Conservation (phyloP, 1,139 yeast genomes). For the Debaryomyces sp. region DNA sequence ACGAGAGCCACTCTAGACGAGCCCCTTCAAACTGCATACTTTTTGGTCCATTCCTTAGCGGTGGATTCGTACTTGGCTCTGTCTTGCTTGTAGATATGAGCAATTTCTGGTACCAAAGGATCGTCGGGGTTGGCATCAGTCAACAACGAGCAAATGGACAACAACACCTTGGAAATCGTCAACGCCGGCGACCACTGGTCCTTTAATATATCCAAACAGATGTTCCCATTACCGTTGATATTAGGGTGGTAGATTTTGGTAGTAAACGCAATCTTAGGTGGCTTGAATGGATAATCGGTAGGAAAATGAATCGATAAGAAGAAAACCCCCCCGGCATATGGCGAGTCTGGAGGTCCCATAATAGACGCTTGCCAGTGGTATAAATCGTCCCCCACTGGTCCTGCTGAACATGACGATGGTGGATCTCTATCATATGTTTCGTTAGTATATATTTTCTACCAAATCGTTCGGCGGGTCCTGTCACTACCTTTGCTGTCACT, state of each 20-base stretch:
- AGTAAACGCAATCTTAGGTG: constrained; percentile 89
- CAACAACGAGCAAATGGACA: constrained; percentile 85
- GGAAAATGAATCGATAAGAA: constrained; percentile 92
- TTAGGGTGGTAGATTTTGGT: constrained; percentile 92
- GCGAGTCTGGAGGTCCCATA: constrained; percentile 94
- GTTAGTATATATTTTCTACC: constrained; percentile 29
- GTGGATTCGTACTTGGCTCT: constrained; percentile 94
- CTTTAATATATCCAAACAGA: constrained; percentile 81
- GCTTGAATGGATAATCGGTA: constrained; percentile 92
- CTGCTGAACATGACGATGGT: constrained; percentile 98
- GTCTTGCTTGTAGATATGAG: constrained; percentile 94
- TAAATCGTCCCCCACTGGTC: constrained; percentile 96
- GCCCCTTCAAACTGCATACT: constrained; percentile 76
- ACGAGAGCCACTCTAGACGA: not conserved
- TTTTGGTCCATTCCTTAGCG: constrained; percentile 98
- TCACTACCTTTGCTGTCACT: not conserved
- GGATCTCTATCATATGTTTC: constrained; percentile 69
- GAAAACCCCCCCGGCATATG: constrained; percentile 92
- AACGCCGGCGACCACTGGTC: constrained; percentile 94
- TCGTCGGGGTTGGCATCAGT: constrained; percentile 99
- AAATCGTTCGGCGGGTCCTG: not conserved
- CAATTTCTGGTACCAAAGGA: constrained; percentile 98
- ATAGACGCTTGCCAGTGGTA: constrained; percentile 98
- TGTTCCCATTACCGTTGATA: constrained; percentile 85
- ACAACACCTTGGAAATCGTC: constrained; percentile 84